Evolutionary conservation across 1,284 basidiomycete genomes (phyloP).

Genomic region (Ustilago sp.): DNA sequence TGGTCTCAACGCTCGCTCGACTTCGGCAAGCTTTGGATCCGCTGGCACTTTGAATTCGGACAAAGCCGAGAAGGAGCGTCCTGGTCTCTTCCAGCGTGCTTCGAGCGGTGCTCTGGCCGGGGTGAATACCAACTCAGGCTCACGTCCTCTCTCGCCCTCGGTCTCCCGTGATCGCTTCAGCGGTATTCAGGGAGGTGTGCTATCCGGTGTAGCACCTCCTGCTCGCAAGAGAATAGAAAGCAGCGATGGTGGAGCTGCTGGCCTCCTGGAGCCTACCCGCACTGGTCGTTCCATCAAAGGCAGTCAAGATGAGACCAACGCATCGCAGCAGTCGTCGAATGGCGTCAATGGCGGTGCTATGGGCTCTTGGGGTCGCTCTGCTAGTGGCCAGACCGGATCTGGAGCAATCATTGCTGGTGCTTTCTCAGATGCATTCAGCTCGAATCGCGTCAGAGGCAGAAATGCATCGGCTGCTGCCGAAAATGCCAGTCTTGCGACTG

Average conservation of each 20-base stretch:
- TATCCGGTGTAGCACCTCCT: slow-evolving; percentile 57
- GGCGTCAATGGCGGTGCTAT: slow-evolving; percentile 11
- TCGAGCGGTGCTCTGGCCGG: slow-evolving; percentile 42
- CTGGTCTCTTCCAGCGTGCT: slow-evolving; percentile 58
- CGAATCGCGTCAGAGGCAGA: slow-evolving; percentile 37
- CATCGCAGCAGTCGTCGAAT: slow-evolving; percentile 15
- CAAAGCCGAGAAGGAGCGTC: slow-evolving; percentile 47
- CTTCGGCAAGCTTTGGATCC: slow-evolving; percentile 37
- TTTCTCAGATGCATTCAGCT: slow-evolving; percentile 51
- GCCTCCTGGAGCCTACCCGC: slow-evolving; percentile 13
- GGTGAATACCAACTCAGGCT: slow-evolving; percentile 25
- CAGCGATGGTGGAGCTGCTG: slow-evolving; percentile 30
- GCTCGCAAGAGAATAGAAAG: slow-evolving; percentile 59
- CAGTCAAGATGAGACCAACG: slow-evolving; percentile 28
- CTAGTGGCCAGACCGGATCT: slow-evolving; percentile 8
- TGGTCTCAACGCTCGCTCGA: slow-evolving; percentile 54
- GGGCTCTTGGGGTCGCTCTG: slow-evolving; percentile 34
- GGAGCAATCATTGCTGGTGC: slow-evolving; percentile 9
- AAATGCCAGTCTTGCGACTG: slow-evolving; percentile 6
- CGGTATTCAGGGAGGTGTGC: slow-evolving; percentile 61
- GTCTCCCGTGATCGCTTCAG: slow-evolving; percentile 55
- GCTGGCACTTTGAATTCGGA: slow-evolving; percentile 44
- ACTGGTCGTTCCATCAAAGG: slow-evolving; percentile 22
- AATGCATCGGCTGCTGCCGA: slow-evolving; percentile 27
- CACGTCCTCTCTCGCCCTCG: slow-evolving; percentile 47